phyloP scores from a whole-genome alignment of 1,139 yeast genomes.

The Debaryomyces nepalensis region DNA sequence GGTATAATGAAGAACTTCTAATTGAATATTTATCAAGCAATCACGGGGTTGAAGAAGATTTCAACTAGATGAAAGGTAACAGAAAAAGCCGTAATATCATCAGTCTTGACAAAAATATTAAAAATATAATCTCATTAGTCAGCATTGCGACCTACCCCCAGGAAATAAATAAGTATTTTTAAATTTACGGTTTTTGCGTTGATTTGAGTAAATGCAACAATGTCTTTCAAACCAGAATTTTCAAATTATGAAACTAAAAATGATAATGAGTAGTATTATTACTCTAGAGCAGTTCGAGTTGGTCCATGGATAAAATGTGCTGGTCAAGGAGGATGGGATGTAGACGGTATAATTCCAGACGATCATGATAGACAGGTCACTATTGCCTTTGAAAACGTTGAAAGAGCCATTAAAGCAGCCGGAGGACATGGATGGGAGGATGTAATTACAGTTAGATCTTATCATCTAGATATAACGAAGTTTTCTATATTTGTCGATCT shows the following conservation, averaged over 20 bases:
- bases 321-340: slow-evolving; percentile 17
- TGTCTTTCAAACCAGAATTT: slow-evolving; percentile 12
- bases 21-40: no score
- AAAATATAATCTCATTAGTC: no score
- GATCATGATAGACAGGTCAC: slow-evolving; percentile 11
- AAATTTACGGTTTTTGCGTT: no score
- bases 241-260: slow-evolving; percentile 3
- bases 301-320: slow-evolving; percentile 15
- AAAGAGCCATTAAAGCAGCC: slow-evolving; percentile 15
- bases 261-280: background rate
- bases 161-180: no score
- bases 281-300: slow-evolving; percentile 14
- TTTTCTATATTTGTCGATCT: slow-evolving; percentile 7
- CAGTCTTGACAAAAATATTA: no score
- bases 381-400: slow-evolving; percentile 13
- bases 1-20: no score
- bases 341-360: slow-evolving; percentile 11
- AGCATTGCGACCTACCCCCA: no score
- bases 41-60: no score
- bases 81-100: no score
- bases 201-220: no score
- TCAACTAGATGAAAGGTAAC: no score
- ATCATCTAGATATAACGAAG: slow-evolving; percentile 11
- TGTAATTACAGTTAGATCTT: slow-evolving; percentile 12
- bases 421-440: slow-evolving; percentile 14